Percentiles rank a stretch among this genome's conserved stretches.
Evolutionary conservation across 2,329 filamentous ascomycete species (phyloP).

Genomic region (Xylariales sp.): DNA sequence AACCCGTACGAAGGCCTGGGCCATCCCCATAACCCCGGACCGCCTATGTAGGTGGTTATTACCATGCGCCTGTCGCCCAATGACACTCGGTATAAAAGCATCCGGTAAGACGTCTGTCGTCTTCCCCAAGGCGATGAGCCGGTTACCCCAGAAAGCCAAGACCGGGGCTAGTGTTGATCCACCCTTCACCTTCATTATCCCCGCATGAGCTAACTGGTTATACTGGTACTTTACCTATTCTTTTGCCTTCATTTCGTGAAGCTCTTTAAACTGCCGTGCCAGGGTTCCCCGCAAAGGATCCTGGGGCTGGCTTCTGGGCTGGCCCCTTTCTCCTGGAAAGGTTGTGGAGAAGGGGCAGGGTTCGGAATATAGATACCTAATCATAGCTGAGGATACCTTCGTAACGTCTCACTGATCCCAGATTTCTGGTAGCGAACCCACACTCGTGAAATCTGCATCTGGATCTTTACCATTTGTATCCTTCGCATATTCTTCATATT

Average conservation of each 20-base stretch:
- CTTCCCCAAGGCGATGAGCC: not conserved
- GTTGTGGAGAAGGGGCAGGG: not conserved
- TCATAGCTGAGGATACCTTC: not conserved
- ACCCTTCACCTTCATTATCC: constrained; percentile 1
- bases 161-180: constrained; percentile 3
- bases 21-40: no score
- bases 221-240: not conserved
- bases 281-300: constrained; percentile 27
- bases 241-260: constrained; percentile 2
- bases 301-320: no score
- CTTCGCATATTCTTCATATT: not conserved
- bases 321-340: constrained; percentile 3
- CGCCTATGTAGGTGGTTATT: no score
- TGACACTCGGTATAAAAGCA: no score
- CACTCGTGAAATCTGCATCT: not conserved
- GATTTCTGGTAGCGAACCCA: not conserved
- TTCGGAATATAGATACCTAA: not conserved
- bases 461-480: not conserved
- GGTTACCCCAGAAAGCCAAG: constrained; percentile 22
- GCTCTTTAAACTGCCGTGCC: constrained; percentile 25
- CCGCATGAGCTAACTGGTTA: constrained; percentile 14
- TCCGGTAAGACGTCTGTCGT: no score
- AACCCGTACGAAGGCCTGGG: no score
- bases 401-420: not conserved
- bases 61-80: no score